Base-by-base conservation (phyloP, 1,139 yeast genomes). In the Eremothecium coryli region DNA sequence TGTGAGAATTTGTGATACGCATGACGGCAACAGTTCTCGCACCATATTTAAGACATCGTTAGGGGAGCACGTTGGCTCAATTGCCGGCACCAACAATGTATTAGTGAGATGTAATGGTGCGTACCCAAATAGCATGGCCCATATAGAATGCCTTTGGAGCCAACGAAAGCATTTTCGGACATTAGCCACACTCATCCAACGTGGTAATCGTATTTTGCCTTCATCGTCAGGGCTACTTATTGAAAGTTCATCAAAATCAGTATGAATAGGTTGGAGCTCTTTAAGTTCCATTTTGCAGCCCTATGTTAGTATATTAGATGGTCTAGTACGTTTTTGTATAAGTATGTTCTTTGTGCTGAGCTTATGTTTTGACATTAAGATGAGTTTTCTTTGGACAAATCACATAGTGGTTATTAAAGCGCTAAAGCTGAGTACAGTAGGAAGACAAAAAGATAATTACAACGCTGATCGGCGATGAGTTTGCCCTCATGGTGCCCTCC, bases 401-500 rank as follows among this genome's bases (percentile, higher is more conserved):
- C n/a, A n/a, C n/a, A n/a, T n/a, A n/a, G n/a, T n/a, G n/a, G n/a
- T n/a, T n/a, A n/a, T n/a, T n/a, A n/a, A n/a, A n/a, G n/a, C n/a
- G n/a, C n/a, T n/a, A n/a, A n/a, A n/a, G n/a, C n/a, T n/a, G n/a
- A n/a, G n/a, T n/a, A n/a, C n/a, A n/a, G n/a, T n/a, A n/a, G n/a
- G n/a, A n/a, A n/a, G n/a, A n/a, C n/a, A n/a, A n/a, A n/a, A n/a
- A n/a, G n/a, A n/a, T n/a, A n/a, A n/a, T n/a, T n/a, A n/a, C n/a
- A n/a, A n/a, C n/a, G n/a, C n/a, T n/a, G n/a, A n/a, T n/a, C n/a
- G n/a, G 18, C 22, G 14, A 35, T 35, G 38, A 29, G 34, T 5
- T 29, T 54, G 23, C 60, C 60, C 10, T 38, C 37, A 23, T 55
- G 59, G 60, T 54, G 59, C 39, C 59, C 58, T 3, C 47, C 52